Base-by-base conservation (phyloP, 371 early-diverging fungal species). In the Apophysomyces trapeziformis region DNA sequence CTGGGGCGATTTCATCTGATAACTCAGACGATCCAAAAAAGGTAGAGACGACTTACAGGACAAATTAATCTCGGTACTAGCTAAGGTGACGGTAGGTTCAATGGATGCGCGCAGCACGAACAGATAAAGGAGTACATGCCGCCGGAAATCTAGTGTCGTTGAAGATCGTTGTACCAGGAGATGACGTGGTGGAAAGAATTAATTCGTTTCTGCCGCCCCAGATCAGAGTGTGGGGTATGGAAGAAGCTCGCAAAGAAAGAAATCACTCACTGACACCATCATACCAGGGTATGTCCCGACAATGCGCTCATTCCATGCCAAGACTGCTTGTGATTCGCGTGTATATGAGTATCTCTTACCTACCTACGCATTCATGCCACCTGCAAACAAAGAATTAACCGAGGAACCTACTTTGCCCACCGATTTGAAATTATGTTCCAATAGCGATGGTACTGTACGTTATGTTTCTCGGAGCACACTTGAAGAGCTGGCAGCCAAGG, bases 81-180 rank as follows among this genome's bases (percentile, higher is more conserved):
- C 32, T 26, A 36, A 7, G 8, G 39, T 60, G n/a, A 6, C 43
- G 26, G 6, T 47, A 95, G 90, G 84, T 90, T 37, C 82, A 85
- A 36, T 89, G 95, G 77, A 85, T 86, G 86, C 82, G 99, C 61
- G 91, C 96, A 11, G 99, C 98, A n/a, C 88, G 99, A 35, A 99
- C 99, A 0, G 99, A 99, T 77, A 99, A 99, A 80, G 99, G 99
- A 18, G 99, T 99, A 1, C 99, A 99, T 76, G 99, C 99, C 7
- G 96, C 96, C 21, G 96, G 99, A 18, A 95, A 98, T 65, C 88
- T 99, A 0, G 85, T 97, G n/a, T 91, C 95, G 2, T 68, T 94
- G 41, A 99, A 99, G 80, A 87, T 97, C 89, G 87, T 91, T 44
- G 74, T 90, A 14, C 72, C 73, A 1, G 64, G 61, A 16, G 93